These are phyloP conservation scores for Trichoderma gracile DNA, from an alignment of 2,329 filamentous ascomycete species.

Conservation along the genomic window DNA sequence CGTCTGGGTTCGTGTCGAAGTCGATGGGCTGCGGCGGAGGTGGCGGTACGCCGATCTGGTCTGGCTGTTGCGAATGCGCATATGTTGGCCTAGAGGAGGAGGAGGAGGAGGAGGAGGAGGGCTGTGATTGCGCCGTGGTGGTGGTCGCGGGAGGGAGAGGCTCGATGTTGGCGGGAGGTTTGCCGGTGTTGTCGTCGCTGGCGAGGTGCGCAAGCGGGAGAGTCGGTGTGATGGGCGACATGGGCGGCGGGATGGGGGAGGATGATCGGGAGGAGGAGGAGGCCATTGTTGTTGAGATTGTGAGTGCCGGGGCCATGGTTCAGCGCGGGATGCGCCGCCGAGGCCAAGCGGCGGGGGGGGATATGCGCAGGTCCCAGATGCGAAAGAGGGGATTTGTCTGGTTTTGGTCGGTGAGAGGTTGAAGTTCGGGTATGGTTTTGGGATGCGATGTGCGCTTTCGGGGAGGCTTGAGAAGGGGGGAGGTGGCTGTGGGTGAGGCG, in stretches of 20 bases:
- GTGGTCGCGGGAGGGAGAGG: background rate
- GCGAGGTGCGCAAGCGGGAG: conserved; percentile 42
- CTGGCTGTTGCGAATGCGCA: conserved; percentile 46
- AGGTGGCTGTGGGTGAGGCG: background rate
- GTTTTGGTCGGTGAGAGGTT: background rate
- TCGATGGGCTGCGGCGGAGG: conserved; percentile 56
- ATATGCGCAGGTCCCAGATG: background rate
- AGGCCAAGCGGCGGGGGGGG: conserved; percentile 12
- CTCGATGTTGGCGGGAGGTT: background rate
- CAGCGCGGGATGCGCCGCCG: conserved; percentile 21
- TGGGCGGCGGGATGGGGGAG: conserved; percentile 51
- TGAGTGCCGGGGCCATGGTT: conserved; percentile 35
- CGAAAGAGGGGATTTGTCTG: background rate
- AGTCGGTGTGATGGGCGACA: conserved; percentile 59
- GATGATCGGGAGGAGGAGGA: conserved; percentile 37
- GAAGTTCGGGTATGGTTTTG: background rate
- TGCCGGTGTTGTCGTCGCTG: conserved; percentile 1
- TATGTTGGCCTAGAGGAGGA: too few species aligned
- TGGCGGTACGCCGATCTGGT: conserved; percentile 45
- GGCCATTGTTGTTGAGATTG: conserved; percentile 32
- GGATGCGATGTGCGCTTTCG: too few species aligned
- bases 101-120: too few species aligned
- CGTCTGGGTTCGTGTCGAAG: conserved; percentile 74
- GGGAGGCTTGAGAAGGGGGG: too few species aligned
- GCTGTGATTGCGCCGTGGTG: background rate